Evolutionary conservation across 2,329 filamentous ascomycete species (phyloP).

Genomic region (Hymenoscyphus occultus): DNA sequence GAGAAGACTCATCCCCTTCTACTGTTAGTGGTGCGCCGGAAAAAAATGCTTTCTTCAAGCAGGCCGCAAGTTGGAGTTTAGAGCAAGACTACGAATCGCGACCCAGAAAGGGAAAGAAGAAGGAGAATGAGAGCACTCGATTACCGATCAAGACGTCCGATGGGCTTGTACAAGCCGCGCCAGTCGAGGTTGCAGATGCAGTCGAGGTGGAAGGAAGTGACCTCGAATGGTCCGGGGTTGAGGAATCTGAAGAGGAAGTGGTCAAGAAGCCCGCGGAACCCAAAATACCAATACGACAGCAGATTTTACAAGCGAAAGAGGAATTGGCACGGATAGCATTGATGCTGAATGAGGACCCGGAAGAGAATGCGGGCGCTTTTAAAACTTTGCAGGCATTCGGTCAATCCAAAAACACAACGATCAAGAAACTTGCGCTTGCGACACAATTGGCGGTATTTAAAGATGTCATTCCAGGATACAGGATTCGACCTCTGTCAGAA

Average conservation of each 20-base stretch:
- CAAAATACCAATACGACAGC: conserved; percentile 69
- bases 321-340: conserved; percentile 82
- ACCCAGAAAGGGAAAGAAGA: conserved; percentile 72
- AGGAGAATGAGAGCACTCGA: conserved; percentile 65
- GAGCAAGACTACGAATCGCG: conserved; percentile 87
- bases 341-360: conserved; percentile 84
- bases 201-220: conserved; percentile 61
- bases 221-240: conserved; percentile 59
- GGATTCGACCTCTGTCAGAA: conserved; percentile 79
- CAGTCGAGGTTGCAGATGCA: conserved; percentile 44
- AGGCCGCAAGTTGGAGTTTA: conserved; percentile 80
- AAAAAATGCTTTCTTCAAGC: conserved; percentile 55
- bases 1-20: conserved; percentile 40
- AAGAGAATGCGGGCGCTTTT: conserved; percentile 80
- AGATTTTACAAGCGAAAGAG: conserved; percentile 85
- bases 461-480: conserved; percentile 93
- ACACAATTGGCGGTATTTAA: conserved; percentile 91
- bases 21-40: conserved; percentile 30
- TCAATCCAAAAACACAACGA: conserved; percentile 63
- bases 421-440: conserved; percentile 82
- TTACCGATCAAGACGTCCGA: conserved; percentile 85
- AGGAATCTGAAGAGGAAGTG: conserved; percentile 49
- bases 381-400: conserved; percentile 74
- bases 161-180: conserved; percentile 60
- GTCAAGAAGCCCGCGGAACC: conserved; percentile 51